These are phyloP conservation scores for Quercus ilex DNA, from an alignment of 306 rosid species.

Conservation along the genomic window DNA sequence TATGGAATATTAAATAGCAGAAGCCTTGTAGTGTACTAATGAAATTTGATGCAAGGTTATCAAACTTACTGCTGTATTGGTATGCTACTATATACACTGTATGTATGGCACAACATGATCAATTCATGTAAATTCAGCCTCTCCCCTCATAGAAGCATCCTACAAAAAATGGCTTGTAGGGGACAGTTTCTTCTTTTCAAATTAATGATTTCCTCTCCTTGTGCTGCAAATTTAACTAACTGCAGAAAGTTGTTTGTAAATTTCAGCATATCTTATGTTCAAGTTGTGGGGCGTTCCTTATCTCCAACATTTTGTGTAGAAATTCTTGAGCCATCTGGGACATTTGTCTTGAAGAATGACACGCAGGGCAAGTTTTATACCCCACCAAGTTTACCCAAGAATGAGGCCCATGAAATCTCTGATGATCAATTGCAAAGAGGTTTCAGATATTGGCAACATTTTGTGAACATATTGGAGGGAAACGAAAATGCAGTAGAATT, in stretches of 20 bases:
- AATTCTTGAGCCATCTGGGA: slow-evolving; percentile 53
- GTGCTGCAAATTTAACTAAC: not conserved
- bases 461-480: slow-evolving; percentile 36
- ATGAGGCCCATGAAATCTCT: slow-evolving; percentile 8
- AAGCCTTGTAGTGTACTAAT: not conserved
- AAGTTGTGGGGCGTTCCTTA: slow-evolving; percentile 58
- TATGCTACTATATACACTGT: not conserved
- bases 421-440: slow-evolving; percentile 17
- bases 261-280: slow-evolving; percentile 71
- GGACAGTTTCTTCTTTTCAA: not conserved
- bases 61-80: not conserved
- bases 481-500: slow-evolving; percentile 4
- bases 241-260: slow-evolving; percentile 19
- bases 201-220: not conserved
- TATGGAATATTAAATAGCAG: not conserved
- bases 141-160: not conserved
- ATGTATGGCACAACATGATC: not conserved
- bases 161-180: not conserved
- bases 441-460: slow-evolving; percentile 29
- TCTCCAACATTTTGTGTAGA: slow-evolving; percentile 64
- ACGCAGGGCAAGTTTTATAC: slow-evolving; percentile 9
- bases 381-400: slow-evolving; percentile 21
- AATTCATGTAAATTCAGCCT: not conserved
- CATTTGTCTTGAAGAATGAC: slow-evolving; percentile 50
- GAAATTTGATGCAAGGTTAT: not conserved